These are phyloP conservation scores for Ziziphus jujuba DNA, from an alignment of 306 rosid genomes.

Conservation along the genomic window DNA sequence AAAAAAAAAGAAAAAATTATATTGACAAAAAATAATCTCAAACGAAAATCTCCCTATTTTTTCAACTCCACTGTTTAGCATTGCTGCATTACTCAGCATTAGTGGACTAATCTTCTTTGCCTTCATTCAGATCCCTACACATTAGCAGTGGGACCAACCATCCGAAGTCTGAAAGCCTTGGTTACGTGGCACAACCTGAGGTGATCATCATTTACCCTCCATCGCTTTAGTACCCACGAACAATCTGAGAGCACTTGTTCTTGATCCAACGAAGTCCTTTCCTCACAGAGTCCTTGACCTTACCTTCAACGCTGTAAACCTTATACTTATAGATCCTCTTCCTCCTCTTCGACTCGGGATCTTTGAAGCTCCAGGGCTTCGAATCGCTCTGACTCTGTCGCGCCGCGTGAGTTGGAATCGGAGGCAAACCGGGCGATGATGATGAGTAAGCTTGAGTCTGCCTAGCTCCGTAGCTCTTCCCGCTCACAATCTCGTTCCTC, in stretches of 20 bases:
- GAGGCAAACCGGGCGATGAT: slow-evolving; percentile 22
- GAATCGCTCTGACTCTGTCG: slow-evolving; percentile 34
- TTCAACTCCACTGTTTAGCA: no score
- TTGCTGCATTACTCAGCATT: no score
- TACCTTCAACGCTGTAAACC: slow-evolving; percentile 66
- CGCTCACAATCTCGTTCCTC: slow-evolving; percentile 61
- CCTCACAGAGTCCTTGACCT: slow-evolving; percentile 57
- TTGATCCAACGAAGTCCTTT: slow-evolving; percentile 74
- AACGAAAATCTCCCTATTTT: no score
- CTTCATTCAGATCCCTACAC: no score
- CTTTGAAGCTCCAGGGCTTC: slow-evolving; percentile 45
- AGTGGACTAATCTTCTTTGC: no score
- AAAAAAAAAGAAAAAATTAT: no score
- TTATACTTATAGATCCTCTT: slow-evolving; percentile 70
- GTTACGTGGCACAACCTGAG: background rate
- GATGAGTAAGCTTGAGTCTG: slow-evolving; percentile 2
- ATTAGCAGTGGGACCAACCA: background rate
- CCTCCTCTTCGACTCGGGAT: slow-evolving; percentile 61
- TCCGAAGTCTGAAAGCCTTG: background rate
- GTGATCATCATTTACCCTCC: background rate
- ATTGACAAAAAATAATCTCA: no score
- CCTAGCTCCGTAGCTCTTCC: slow-evolving; percentile 45
- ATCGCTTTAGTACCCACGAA: slow-evolving; percentile 38
- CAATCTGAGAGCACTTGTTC: slow-evolving; percentile 59
- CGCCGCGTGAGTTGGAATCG: slow-evolving; percentile 15